Evolutionary conservation across 83 land plant genomes (phyloP), one percentile per base, ranked within the genome.

Genomic region (Thuja plicata): DNA sequence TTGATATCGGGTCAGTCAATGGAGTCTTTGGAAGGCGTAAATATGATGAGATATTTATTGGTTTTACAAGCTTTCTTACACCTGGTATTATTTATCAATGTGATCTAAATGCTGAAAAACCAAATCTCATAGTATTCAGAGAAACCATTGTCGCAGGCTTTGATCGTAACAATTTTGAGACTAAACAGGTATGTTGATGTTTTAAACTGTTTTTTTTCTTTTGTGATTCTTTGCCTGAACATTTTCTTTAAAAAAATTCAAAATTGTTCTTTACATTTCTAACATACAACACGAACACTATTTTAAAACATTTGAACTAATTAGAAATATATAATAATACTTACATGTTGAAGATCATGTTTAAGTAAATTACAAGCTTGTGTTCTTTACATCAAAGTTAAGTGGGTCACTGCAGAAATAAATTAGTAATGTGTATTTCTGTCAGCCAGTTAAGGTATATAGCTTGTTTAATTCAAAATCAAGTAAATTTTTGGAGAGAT

Each of bases 11-110:
- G 24, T 88, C 96, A 38, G 93, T 98, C 9, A 83, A 43, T 86
- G 94, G 88, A 19, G 91, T 94, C 60, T 95, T 98, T 50, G 96
- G 96, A 78, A 89, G 95, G 89, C 92, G 98, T 21, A 83, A 96
- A 54, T 98, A 98, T 90, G 88, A 89, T 55, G 92, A 93, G 85
- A 82, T 96, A 38, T 98, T 98, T 90, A 90, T 97, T 91, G 88
- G 89, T 35, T 99, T 97, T 90, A 95, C 95, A 12, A 96, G 97
- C 90, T 97, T 97, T 79, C 96, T 99, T 38, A 93, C 97, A 15
- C 99, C 99, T 15, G 97, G 96, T 2, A 96, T 97, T 40, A 94
- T 96, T 27, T 99, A 96, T 87, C 91, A 88, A 85, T 98, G 98
- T 89, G 91, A 96, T 66, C 91, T 98, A 84, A 90, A 88, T 52